A percentile compares a stretch with the other conserved stretches of the same genome.
Evolutionary conservation across 225 moss, liverwort and hornwort genomes (phyloP).

Genomic region (Marchantia polymorpha): DNA sequence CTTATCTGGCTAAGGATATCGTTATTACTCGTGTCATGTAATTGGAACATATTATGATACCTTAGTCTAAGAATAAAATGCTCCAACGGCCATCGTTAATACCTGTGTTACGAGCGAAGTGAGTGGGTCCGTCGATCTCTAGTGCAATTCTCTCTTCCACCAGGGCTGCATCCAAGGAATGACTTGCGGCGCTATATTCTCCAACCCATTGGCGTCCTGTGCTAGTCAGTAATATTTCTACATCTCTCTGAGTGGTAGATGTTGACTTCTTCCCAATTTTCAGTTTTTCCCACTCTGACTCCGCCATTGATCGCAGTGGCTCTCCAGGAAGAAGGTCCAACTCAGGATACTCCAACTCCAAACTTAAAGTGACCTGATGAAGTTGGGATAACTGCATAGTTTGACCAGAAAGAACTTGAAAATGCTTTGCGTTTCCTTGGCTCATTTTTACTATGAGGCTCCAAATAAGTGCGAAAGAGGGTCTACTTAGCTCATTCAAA

Average conservation of each 20-base stretch:
- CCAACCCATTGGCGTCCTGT: slow-evolving; percentile 66
- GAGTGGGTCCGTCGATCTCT: slow-evolving; percentile 85
- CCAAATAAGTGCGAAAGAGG: slow-evolving; percentile 65
- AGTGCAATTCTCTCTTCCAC: slow-evolving; percentile 62
- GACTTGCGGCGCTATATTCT: slow-evolving; percentile 62
- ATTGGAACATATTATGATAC: no score
- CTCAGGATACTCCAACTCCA: slow-evolving; percentile 60
- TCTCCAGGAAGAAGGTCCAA: slow-evolving; percentile 31
- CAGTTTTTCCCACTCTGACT: slow-evolving; percentile 56
- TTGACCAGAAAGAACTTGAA: slow-evolving; percentile 18
- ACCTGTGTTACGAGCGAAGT: slow-evolving; percentile 86
- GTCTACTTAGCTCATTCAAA: slow-evolving; percentile 54
- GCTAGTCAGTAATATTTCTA: slow-evolving; percentile 67
- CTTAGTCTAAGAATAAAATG: no score
- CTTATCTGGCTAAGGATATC: not conserved
- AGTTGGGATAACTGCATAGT: slow-evolving; percentile 63
- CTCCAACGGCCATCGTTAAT: not conserved
- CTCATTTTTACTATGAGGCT: slow-evolving; percentile 41
- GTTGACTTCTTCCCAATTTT: slow-evolving; percentile 51
- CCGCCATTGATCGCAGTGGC: slow-evolving; percentile 42
- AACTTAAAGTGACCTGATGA: slow-evolving; percentile 60
- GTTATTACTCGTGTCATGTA: slow-evolving; percentile 42
- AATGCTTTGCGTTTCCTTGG: slow-evolving; percentile 12
- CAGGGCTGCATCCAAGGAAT: slow-evolving; percentile 77
- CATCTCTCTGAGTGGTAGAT: slow-evolving; percentile 81